Evolutionary conservation across 176 grass and related monocot species (phyloP).

Genomic region (Alloteropsis semialata): DNA sequence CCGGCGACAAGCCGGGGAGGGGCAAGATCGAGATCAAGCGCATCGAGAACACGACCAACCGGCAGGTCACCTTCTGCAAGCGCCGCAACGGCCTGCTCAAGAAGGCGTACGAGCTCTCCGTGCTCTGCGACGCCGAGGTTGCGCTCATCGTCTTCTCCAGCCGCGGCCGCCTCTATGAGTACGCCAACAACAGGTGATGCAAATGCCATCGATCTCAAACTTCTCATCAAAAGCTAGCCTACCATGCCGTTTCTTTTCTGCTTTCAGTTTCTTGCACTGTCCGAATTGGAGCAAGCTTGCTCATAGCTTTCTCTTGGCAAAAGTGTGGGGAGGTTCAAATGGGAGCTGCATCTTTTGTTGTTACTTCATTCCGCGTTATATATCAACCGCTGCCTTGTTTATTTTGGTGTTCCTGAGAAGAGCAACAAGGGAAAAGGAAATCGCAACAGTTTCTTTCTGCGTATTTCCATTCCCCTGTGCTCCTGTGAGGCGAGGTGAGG

Average conservation of each 20-base stretch:
- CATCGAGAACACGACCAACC: slow-evolving; percentile 78
- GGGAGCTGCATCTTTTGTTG: slow-evolving; percentile 56
- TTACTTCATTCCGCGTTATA: slow-evolving; percentile 47
- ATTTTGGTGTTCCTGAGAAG: slow-evolving; percentile 44
- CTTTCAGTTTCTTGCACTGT: slow-evolving; percentile 5
- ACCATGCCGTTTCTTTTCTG: neutral
- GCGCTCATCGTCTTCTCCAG: slow-evolving; percentile 80
- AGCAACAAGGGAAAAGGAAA: slow-evolving; percentile 48
- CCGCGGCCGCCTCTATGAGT: slow-evolving; percentile 82
- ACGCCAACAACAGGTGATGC: slow-evolving; percentile 62
- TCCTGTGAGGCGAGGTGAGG: slow-evolving; percentile 42
- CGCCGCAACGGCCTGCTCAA: slow-evolving; percentile 84
- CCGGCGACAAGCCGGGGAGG: slow-evolving; percentile 55
- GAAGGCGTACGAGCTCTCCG: slow-evolving; percentile 81
- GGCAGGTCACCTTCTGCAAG: slow-evolving; percentile 91
- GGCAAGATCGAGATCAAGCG: slow-evolving; percentile 86
- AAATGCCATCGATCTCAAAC: neutral
- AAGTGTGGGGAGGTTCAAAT: slow-evolving; percentile 40
- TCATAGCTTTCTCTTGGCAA: slow-evolving; percentile 40
- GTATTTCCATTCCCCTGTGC: slow-evolving; percentile 47
- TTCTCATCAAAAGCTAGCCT: too few species aligned
- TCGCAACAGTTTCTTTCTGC: slow-evolving; percentile 46
- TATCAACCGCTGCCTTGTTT: slow-evolving; percentile 43
- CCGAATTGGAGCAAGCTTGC: slow-evolving; percentile 51
- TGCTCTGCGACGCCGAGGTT: slow-evolving; percentile 77